Evolutionary conservation across 148 eudicot genomes (phyloP), one percentile per base, ranked within the genome.

Genomic region (Persicaria tinctoria): DNA sequence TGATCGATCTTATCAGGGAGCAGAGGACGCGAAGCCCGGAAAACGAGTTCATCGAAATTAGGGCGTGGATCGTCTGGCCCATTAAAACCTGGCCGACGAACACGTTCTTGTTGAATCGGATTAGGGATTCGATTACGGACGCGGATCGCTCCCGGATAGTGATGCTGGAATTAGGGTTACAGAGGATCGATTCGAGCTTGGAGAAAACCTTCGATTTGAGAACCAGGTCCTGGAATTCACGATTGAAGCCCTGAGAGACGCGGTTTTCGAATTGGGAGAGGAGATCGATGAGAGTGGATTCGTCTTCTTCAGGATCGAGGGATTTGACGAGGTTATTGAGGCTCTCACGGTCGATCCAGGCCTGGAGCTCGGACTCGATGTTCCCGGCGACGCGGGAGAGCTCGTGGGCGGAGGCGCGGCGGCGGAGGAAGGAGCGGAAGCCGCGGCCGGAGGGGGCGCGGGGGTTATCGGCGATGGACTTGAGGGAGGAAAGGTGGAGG

Each of bases 291-390:
- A 89, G 50, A 3, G 77, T 76, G 7, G 68, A 72, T 11, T 85
- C 86, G 1, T 86, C 74, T 7, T 51, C 68, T 8, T 74, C 59
- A 20, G 75, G 74, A 4, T 82, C 79, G 5, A 86, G 53, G 4
- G 83, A 56, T 38, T 64, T 80, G 2, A 81, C 78, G 18, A 93
- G 85, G 11, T 66, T 81, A 20, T 87, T 86, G 16, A 91, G 50
- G 54, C 73, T 77, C 72, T 89, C 93, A 11, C 94, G 94, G 74
- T 93, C 97, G 23, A 93, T 93, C 94, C 96, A 91, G 12, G 92
- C 87, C 66, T 89, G 91, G 44, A 93, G 74, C 73, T 91, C 98
- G 0, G 84, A 83, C 82, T 93, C 90, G 27, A 91, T 87, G 41
- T 18, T 6, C 6, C 78, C 85, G 50, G 95, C 94, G 51, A 93